Conservation (phyloP, 2,329 filamentous ascomycete genomes). For the Diaporthe vexans region DNA sequence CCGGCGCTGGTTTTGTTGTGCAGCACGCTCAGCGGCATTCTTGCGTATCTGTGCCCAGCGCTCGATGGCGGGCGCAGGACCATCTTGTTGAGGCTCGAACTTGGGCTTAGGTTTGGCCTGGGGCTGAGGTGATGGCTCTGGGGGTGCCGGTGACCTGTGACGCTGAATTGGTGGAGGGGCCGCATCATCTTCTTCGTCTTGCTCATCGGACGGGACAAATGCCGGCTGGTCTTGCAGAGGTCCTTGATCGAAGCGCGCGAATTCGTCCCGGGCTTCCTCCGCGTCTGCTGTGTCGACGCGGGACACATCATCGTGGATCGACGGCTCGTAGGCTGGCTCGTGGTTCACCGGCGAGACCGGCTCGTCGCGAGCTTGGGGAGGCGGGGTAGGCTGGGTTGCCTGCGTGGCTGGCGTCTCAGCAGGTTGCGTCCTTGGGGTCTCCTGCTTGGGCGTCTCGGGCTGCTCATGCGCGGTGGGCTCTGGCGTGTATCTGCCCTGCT, state of each 20-base stretch:
- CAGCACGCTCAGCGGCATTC: constrained; percentile 87
- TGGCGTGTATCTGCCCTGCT: constrained; percentile 43
- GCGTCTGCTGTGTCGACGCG: constrained; percentile 72
- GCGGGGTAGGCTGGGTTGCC: constrained; percentile 37
- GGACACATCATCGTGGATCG: constrained; percentile 65
- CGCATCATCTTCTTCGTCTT: constrained; percentile 60
- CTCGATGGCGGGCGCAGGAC: constrained; percentile 69
- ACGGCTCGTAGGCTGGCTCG: constrained; percentile 59
- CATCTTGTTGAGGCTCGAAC: constrained; percentile 46
- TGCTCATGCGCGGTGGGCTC: constrained; percentile 3
- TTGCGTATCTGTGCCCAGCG: constrained; percentile 97
- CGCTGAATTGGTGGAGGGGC: constrained; percentile 67
- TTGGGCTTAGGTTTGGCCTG: constrained; percentile 49
- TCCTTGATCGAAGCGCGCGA: constrained; percentile 85
- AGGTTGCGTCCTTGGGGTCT: constrained; percentile 31
- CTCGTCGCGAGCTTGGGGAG: constrained; percentile 44
- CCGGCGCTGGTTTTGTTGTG: constrained; percentile 59
- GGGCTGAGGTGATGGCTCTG: constrained; percentile 50
- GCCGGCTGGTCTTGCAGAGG: constrained; percentile 89
- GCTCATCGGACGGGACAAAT: constrained; percentile 72
- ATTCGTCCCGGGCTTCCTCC: constrained; percentile 71
- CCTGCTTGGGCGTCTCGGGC: constrained; percentile 39
- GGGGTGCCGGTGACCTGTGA: constrained; percentile 49
- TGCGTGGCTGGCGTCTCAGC: constrained; percentile 14
- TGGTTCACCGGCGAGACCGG: constrained; percentile 42